Base-by-base conservation (phyloP, 2,329 filamentous ascomycete genomes). In the Blastomyces gilchristii region DNA sequence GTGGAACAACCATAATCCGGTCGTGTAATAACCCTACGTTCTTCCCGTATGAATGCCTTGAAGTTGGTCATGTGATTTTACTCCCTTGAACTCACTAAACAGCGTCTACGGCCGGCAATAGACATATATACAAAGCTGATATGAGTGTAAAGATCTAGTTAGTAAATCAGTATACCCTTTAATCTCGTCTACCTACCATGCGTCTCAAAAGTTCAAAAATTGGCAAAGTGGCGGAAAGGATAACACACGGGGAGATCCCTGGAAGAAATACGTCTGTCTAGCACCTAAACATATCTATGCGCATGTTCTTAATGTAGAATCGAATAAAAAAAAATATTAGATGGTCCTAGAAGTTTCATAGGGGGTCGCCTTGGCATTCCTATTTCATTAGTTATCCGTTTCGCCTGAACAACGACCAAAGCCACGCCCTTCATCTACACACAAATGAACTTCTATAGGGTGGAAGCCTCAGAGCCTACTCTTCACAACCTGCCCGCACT, bases 401-500 rank as follows among this genome's bases (percentile, higher is more conserved):
- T 22, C 16, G 39, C 53, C n/a, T 39, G 9, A 39, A 39, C 37
- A 11, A 39, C 8, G 37, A 39, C 9, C 37, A 39, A 9, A 39
- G 9, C 37, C 37, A 14, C 25, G 16, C 49, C 14, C 25, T 31
- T 25, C 49, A 52, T 31, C 25, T 25, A 16, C 22, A 28, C 49
- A 52, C 6, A 25, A 22, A 14, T 14, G 12, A 52, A 31, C 49
- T 7, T 31, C 12, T 16, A 1, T 45, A 31, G 14, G 12, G 12
- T 2, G 3, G 2, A 22, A 31, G 8, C 52, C 60, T 68, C 54
- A 73, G 64, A 77, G 63, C 53, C 73, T 73, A 39, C 74, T 72
- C 72, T 80, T 81, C 64, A 85, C 80, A 60, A 81, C 78, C 76
- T 85, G 83, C 11, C 84, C 84, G 52, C 84, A 85, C 73, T 87